Evolutionary conservation across 306 rosid species (phyloP).

Genomic region (Ormosia semicastrata): DNA sequence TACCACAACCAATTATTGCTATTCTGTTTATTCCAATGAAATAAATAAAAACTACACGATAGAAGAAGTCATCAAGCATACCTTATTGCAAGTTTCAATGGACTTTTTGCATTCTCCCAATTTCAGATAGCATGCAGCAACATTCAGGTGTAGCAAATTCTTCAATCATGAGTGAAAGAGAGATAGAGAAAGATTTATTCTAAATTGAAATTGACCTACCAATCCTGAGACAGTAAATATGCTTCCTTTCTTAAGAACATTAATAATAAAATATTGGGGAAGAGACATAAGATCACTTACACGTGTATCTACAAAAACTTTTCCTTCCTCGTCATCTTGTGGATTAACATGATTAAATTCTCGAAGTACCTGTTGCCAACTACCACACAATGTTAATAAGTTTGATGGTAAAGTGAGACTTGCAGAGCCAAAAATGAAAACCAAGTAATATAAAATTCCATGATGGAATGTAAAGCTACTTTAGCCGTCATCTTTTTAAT

Average conservation of each 20-base stretch:
- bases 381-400: constrained; percentile 37
- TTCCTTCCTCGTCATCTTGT: constrained; percentile 96
- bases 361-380: constrained; percentile 72
- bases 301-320: constrained; percentile 70
- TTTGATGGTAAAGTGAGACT: constrained; percentile 3
- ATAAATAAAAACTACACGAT: background rate
- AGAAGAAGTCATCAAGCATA: constrained; percentile 29
- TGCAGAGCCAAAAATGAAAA: background rate
- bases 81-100: constrained; percentile 94
- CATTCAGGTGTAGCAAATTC: constrained; percentile 85
- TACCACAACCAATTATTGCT: background rate
- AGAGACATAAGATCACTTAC: constrained; percentile 43
- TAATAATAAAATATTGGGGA: background rate
- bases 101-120: constrained; percentile 86
- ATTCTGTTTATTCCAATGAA: background rate
- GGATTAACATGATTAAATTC: constrained; percentile 99
- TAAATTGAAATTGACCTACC: background rate
- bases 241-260: background rate
- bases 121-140: constrained; percentile 85
- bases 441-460: background rate
- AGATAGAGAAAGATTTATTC: constrained; percentile 29
- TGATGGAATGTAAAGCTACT: background rate
- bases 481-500: background rate
- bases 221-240: background rate
- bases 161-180: constrained; percentile 36